These are phyloP conservation scores for Calonectria henricotiae DNA, from an alignment of 2,329 filamentous ascomycete species.

Conservation along the genomic window DNA sequence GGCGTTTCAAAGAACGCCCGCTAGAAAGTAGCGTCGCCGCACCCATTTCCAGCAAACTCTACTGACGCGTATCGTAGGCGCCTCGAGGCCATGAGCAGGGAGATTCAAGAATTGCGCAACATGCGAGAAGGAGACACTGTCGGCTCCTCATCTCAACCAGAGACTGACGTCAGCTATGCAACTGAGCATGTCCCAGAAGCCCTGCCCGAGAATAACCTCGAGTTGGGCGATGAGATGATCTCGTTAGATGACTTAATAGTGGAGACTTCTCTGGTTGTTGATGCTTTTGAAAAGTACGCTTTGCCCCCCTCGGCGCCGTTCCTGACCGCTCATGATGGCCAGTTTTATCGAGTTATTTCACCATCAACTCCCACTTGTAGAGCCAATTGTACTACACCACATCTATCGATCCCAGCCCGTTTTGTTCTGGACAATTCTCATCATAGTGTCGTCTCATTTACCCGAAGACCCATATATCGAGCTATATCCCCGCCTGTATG, in stretches of 20 bases:
- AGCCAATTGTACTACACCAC: slow-evolving; percentile 20
- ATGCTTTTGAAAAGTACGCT: slow-evolving; percentile 39
- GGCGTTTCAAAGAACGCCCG: slow-evolving; percentile 42
- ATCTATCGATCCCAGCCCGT: slow-evolving; percentile 34
- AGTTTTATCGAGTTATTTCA: slow-evolving; percentile 45
- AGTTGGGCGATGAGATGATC: slow-evolving; percentile 10
- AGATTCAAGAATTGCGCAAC: slow-evolving; percentile 46
- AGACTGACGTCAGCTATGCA: slow-evolving; percentile 2
- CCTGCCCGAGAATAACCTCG: slow-evolving; percentile 37
- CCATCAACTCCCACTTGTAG: slow-evolving; percentile 40
- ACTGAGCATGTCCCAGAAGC: neutral
- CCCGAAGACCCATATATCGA: neutral
- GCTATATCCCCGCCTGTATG: slow-evolving; percentile 12
- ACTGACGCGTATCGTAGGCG: slow-evolving; percentile 28
- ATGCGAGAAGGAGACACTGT: slow-evolving; percentile 33
- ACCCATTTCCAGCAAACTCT: too few relatives aligned
- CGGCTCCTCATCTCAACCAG: slow-evolving; percentile 6
- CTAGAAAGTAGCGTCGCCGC: slow-evolving; percentile 37
- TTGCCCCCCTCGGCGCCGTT: rapidly evolving
- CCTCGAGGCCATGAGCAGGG: slow-evolving; percentile 44
- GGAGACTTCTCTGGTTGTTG: slow-evolving; percentile 29
- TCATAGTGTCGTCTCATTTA: slow-evolving; percentile 35
- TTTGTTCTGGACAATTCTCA: slow-evolving; percentile 46
- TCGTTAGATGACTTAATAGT: slow-evolving; percentile 28
- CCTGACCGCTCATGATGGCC: neutral